A percentile compares a stretch with the other conserved stretches of the same genome.
Conservation (phyloP, 768 basidiomycete genomes). For the Tricholoma furcatifolium region DNA sequence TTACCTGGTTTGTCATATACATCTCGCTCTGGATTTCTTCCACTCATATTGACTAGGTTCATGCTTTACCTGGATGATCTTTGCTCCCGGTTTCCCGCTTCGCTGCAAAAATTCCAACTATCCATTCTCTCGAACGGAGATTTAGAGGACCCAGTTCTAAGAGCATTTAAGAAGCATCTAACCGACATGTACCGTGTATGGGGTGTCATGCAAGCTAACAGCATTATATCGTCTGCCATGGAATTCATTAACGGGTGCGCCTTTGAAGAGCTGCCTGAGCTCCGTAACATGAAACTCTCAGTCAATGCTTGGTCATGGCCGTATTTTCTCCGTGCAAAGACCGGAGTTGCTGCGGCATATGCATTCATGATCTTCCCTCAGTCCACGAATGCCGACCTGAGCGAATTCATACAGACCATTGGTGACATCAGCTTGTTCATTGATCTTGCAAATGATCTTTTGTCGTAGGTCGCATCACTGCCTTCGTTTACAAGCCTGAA, state of each 20-base stretch:
- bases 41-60: too few species aligned
- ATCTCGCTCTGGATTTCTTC: too few species aligned
- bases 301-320: not conserved
- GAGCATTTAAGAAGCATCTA: too few species aligned
- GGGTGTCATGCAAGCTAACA: too few species aligned
- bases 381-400: not conserved
- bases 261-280: not conserved
- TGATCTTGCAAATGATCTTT: not conserved
- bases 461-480: not conserved
- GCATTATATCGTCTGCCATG: not conserved
- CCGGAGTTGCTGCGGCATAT: not conserved
- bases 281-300: not conserved
- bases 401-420: not conserved
- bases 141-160: too few species aligned
- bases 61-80: too few species aligned
- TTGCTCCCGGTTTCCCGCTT: too few species aligned
- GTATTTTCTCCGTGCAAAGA: not conserved
- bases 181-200: too few species aligned
- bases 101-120: too few species aligned
- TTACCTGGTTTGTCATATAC: too few species aligned
- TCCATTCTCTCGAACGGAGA: too few species aligned
- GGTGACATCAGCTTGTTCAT: not conserved
- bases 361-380: not conserved
- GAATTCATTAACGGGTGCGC: not conserved
- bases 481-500: too few species aligned